Conservation (phyloP, 768 basidiomycete species). For the Mycena chlorophos region DNA sequence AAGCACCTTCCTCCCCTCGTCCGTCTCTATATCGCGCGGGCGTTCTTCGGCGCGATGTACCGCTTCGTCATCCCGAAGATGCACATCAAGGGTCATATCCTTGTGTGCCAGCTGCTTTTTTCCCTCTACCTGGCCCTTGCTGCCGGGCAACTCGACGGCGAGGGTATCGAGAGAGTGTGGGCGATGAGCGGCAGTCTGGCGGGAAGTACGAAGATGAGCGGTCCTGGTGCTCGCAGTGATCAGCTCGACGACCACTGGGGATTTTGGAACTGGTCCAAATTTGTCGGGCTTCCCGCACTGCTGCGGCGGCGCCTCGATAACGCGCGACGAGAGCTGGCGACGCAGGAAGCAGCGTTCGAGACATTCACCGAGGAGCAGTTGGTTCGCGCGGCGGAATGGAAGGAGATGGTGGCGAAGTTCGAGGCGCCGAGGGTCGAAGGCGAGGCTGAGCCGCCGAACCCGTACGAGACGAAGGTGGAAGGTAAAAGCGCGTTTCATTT, state of each 20-base stretch:
- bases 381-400: conserved; percentile 5
- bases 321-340: background rate
- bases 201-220: conserved; percentile 35
- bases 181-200: conserved; percentile 26
- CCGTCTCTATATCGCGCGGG: background rate
- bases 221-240: conserved; percentile 29
- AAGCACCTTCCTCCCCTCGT: background rate
- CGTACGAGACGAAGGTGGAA: too few species aligned
- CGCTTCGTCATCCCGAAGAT: conserved; percentile 16
- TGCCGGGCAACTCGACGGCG: conserved; percentile 35
- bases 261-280: conserved; percentile 31
- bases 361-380: background rate
- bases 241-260: too few species aligned
- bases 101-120: conserved; percentile 8
- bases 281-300: conserved; percentile 13
- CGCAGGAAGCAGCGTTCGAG: conserved; percentile 4
- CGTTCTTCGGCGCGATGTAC: background rate
- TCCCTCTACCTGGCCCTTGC: conserved; percentile 26
- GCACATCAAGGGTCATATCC: conserved; percentile 5
- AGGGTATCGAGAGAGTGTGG: conserved; percentile 35
- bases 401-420: background rate
- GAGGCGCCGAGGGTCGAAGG: conserved; percentile 6
- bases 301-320: conserved; percentile 4
- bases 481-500: too few species aligned
- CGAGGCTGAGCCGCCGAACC: too few species aligned